Base-by-base conservation (phyloP, 768 basidiomycete species). In the Suillus lakei region DNA sequence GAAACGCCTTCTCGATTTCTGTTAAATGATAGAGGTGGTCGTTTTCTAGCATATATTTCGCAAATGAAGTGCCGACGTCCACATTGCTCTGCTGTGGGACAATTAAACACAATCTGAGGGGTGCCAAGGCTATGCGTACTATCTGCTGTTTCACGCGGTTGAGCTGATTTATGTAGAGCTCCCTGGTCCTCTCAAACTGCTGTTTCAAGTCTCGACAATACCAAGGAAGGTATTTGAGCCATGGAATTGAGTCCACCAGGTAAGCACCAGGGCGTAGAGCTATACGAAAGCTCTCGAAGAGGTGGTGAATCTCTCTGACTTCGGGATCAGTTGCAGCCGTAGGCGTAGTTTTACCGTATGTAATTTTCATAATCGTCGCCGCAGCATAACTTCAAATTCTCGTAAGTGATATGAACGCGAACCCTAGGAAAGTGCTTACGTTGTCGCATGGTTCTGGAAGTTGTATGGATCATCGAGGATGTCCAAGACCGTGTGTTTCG, bases 121-220 rank as follows among this genome's bases (percentile, higher is more conserved):
- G 5, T 21, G 12, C 26, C 8, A 54, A 30, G 28, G 38, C 7
- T 1, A 13, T 4, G 38, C 71, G 36, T 39, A 85, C 84, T 68
- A 85, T 74, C 62, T 80, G 78, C n/a, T 72, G 70, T 44, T 78
- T 77, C 3, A 86, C 84, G 39, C 74, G 75, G 36, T 74, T 69
- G 13, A 88, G 75, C 38, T 85, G 84, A 1, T 76, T 72, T 65
- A 80, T 84, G 71, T 88, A 85, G 30, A 88, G 71, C 0, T 66
- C 67, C 0, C 85, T 77, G 64, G 88, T 87, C 63, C 86, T 84
- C 2, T 72, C 67, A 66, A 88, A 87, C 13, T 84, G 84, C 2
- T 79, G 77, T 63, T 81, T 79, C 8, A 89, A 77, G 70, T 86
- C 83, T 21, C 80, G 78, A 1, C 86, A 78, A 69, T 89, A 88